Conservation (phyloP, 2,329 filamentous ascomycete species). For the Bipolaris victoriae region DNA sequence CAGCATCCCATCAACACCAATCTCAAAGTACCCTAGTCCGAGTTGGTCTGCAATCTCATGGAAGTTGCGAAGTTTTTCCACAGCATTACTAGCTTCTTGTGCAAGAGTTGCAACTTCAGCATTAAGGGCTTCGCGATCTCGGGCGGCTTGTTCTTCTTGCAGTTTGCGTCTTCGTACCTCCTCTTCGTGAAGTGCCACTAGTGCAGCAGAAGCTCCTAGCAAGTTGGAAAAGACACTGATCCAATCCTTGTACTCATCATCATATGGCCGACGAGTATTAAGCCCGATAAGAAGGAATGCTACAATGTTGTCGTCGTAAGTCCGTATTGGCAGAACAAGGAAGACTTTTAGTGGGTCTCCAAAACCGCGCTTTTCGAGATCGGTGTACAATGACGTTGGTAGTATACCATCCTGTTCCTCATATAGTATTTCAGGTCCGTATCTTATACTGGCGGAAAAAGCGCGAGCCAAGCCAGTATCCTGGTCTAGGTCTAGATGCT, state of each 20-base stretch:
- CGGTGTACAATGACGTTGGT: conserved; percentile 11
- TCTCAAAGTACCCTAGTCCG: conserved; percentile 22
- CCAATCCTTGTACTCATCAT: conserved; percentile 26
- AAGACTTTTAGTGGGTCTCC: conserved; percentile 15
- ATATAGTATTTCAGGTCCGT: conserved; percentile 1
- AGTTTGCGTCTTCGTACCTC: conserved; percentile 18
- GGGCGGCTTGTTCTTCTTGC: conserved; percentile 23
- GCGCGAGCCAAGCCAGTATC: conserved; percentile 9
- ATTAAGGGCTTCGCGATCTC: conserved; percentile 21
- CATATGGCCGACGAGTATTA: conserved; percentile 26
- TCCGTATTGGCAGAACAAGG: conserved; percentile 14
- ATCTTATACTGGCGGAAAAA: conserved; percentile 1
- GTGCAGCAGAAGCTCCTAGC: conserved; percentile 23
- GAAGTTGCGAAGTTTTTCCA: conserved; percentile 16
- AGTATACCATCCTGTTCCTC: conserved; percentile 10
- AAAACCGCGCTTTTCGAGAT: conserved; percentile 17
- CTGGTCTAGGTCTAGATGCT: conserved; percentile 5
- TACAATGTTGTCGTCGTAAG: conserved; percentile 8
- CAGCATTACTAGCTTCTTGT: conserved; percentile 12
- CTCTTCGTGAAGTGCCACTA: conserved; percentile 24
- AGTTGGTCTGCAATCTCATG: conserved; percentile 17
- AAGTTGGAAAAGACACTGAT: conserved; percentile 23
- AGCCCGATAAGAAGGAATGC: conserved; percentile 17
- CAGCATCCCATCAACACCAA: conserved; percentile 12
- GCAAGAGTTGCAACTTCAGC: conserved; percentile 19